Evolutionary conservation across 768 basidiomycete genomes (phyloP).

Genomic region (Naematelia aurantialba): DNA sequence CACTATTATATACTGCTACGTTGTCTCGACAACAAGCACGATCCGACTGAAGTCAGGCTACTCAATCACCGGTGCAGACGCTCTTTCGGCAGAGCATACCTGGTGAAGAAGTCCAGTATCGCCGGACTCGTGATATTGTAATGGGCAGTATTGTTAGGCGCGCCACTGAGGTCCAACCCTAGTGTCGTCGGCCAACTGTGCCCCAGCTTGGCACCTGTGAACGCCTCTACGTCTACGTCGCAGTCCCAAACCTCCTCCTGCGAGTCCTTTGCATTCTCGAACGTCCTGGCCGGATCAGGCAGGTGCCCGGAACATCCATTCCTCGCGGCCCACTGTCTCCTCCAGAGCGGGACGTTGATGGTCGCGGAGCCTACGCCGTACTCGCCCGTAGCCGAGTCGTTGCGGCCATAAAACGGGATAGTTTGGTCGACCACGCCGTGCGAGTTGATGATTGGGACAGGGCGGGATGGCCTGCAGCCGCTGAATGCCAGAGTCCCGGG

Average conservation of each 20-base stretch:
- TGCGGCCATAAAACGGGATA: conserved; percentile 30
- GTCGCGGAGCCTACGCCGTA: too few relatives aligned
- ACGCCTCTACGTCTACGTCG: conserved; percentile 21
- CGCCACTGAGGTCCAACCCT: conserved; percentile 24
- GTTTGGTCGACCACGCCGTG: conserved; percentile 35
- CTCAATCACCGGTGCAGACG: too few relatives aligned
- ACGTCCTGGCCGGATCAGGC: conserved; percentile 11
- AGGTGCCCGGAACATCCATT: conserved; percentile 31
- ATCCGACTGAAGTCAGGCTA: too few relatives aligned
- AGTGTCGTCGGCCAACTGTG: conserved; percentile 39
- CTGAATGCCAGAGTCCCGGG: conserved; percentile 26
- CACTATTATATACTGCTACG: too few relatives aligned
- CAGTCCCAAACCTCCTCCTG: conserved; percentile 16
- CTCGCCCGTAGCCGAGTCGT: neutral
- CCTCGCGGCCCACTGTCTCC: conserved; percentile 30
- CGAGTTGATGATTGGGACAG: conserved; percentile 24
- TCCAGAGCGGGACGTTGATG: conserved; percentile 12
- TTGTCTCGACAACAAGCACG: too few relatives aligned
- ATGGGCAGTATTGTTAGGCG: conserved; percentile 22
- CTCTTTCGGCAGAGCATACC: conserved; percentile 20
- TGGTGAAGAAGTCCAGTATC: conserved; percentile 21
- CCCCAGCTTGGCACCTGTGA: conserved; percentile 25
- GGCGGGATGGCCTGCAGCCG: conserved; percentile 17
- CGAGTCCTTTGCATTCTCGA: neutral
- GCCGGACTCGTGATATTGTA: conserved; percentile 21